These are phyloP conservation scores for Aegilops umbellulata DNA, from an alignment of 176 grass and related monocot genomes.

Conservation along the genomic window DNA sequence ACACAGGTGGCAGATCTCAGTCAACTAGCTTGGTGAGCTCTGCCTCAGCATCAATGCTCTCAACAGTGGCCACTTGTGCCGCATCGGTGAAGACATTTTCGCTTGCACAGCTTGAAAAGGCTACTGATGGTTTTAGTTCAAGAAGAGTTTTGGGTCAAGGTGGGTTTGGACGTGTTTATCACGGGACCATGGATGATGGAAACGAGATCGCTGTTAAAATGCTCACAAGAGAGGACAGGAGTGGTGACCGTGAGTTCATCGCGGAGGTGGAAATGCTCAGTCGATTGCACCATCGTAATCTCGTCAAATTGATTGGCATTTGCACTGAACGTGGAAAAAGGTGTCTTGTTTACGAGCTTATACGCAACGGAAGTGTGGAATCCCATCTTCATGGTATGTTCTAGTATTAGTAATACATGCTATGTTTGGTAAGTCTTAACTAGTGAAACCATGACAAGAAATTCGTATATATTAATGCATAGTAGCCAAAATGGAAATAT, in stretches of 20 bases:
- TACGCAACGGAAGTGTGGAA: slow-evolving; percentile 91
- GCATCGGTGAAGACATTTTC: slow-evolving; percentile 78
- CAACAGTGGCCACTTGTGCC: slow-evolving; percentile 63
- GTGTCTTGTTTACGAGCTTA: slow-evolving; percentile 93
- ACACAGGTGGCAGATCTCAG: slow-evolving; percentile 65
- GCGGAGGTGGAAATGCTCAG: slow-evolving; percentile 95
- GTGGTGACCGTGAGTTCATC: slow-evolving; percentile 86
- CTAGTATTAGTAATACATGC: slow-evolving; percentile 4
- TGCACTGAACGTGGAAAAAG: slow-evolving; percentile 81
- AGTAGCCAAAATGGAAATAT: neutral
- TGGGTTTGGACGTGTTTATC: slow-evolving; percentile 91
- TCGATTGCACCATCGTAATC: slow-evolving; percentile 88
- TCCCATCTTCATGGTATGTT: slow-evolving; percentile 94
- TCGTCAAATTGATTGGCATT: slow-evolving; percentile 94
- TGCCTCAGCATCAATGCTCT: slow-evolving; percentile 57
- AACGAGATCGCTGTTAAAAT: slow-evolving; percentile 92
- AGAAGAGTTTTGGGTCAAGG: slow-evolving; percentile 77
- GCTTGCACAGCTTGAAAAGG: slow-evolving; percentile 70
- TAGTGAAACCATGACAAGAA: neutral
- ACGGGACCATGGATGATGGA: slow-evolving; percentile 62
- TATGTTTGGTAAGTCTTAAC: neutral
- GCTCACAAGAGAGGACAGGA: slow-evolving; percentile 77
- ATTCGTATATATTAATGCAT: neutral
- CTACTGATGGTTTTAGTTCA: slow-evolving; percentile 79
- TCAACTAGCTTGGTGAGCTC: slow-evolving; percentile 75